Evolutionary conservation across 306 rosid species (phyloP).

Genomic region (Trifolium pratense): DNA sequence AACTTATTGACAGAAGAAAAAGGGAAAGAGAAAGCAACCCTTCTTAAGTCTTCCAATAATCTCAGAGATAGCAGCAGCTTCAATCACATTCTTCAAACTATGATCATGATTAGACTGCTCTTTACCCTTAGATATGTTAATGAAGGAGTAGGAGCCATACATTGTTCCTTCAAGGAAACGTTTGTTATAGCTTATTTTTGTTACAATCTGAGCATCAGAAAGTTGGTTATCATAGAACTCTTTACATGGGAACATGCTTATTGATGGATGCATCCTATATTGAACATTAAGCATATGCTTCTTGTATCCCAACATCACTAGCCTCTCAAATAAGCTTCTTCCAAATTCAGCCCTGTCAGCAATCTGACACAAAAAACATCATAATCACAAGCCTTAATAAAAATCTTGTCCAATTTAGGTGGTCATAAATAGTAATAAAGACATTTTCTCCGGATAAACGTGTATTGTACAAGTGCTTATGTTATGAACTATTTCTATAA

Average conservation of each 20-base stretch:
- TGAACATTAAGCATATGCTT: slow-evolving; percentile 51
- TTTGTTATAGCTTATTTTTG: not conserved
- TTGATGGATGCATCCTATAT: slow-evolving; percentile 60
- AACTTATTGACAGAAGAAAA: too few species aligned
- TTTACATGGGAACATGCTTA: slow-evolving; percentile 50
- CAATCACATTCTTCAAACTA: too few species aligned
- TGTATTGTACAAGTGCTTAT: too few species aligned
- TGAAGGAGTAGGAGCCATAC: not conserved
- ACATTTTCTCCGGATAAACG: too few species aligned
- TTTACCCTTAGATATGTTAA: too few species aligned
- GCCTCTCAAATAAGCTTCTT: slow-evolving; percentile 44
- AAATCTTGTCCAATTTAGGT: too few species aligned
- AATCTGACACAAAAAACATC: slow-evolving; percentile 35
- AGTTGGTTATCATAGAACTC: slow-evolving; percentile 50
- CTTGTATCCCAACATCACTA: slow-evolving; percentile 41
- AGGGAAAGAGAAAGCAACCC: too few species aligned
- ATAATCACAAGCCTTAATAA: not conserved
- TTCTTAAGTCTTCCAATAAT: too few species aligned
- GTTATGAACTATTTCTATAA: too few species aligned
- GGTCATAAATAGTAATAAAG: not conserved
- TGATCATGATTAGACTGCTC: too few species aligned
- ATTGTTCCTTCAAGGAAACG: not conserved
- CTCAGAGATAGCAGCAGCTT: too few species aligned
- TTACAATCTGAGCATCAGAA: slow-evolving; percentile 45
- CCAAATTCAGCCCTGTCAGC: too few species aligned